These are phyloP conservation scores for Bretschneidera sinensis DNA, from an alignment of 345 rosid genomes.

Conservation along the genomic window DNA sequence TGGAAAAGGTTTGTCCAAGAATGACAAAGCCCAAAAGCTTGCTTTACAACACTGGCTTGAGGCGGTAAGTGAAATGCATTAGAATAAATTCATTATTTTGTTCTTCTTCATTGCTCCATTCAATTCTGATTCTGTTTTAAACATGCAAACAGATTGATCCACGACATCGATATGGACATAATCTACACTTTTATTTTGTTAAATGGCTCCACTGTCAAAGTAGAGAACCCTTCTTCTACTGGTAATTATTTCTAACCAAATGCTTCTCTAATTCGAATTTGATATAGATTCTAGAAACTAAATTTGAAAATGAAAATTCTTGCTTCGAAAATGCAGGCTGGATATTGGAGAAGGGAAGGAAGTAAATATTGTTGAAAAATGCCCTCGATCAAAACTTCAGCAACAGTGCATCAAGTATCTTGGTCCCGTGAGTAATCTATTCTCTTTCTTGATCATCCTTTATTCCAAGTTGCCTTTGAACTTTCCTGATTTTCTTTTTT, in stretches of 20 bases:
- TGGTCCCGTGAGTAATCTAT: conserved; percentile 61
- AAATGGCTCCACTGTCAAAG: conserved; percentile 79
- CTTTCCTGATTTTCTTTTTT: neutral
- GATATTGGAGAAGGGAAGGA: conserved; percentile 96
- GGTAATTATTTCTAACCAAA: conserved; percentile 41
- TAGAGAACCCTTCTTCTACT: conserved; percentile 96
- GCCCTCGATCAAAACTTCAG: conserved; percentile 74
- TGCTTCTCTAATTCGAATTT: conserved; percentile 4
- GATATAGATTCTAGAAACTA: conserved; percentile 12
- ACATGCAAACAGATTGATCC: conserved; percentile 69
- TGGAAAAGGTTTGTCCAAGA: conserved; percentile 93
- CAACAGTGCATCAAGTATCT: conserved; percentile 94
- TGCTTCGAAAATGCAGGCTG: conserved; percentile 53
- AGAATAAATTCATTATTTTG: too few species aligned
- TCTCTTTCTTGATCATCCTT: conserved; percentile 3
- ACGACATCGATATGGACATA: conserved; percentile 94
- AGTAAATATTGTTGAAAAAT: conserved; percentile 63
- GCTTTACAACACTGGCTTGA: conserved; percentile 96
- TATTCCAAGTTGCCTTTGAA: neutral
- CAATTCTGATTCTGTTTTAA: neutral
- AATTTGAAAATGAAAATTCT: conserved; percentile 14
- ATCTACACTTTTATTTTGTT: conserved; percentile 74
- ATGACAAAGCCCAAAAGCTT: conserved; percentile 76
- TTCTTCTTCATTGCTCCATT: too few species aligned
- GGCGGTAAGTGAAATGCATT: conserved; percentile 58